Conservation (phyloP, 2,329 filamentous ascomycete genomes). For the Penicillium sp. region DNA sequence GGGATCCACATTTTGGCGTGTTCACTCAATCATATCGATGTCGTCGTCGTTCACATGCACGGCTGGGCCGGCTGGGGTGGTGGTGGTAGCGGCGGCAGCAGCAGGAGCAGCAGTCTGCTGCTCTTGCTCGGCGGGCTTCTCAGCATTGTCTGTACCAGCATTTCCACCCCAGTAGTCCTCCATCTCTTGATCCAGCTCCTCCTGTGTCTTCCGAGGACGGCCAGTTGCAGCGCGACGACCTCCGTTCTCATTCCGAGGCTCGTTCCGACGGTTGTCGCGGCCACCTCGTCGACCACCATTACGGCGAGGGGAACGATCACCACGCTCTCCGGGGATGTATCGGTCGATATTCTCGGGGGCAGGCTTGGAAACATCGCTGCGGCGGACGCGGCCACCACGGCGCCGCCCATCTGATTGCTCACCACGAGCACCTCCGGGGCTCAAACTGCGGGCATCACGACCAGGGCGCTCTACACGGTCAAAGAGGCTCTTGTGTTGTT, state of each 20-base stretch:
- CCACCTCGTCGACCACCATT: conserved; percentile 53
- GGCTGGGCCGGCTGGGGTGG: conserved; percentile 28
- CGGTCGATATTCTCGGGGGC: conserved; percentile 72
- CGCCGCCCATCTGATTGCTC: conserved; percentile 39
- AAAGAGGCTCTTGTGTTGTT: conserved; percentile 60
- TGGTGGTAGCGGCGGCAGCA: conserved; percentile 12
- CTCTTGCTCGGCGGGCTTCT: conserved; percentile 23
- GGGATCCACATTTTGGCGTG: background rate
- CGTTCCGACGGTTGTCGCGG: conserved; percentile 35
- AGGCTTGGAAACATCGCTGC: conserved; percentile 58
- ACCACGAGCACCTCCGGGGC: conserved; percentile 37
- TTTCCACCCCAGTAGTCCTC: conserved; percentile 77
- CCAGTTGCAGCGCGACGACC: conserved; percentile 49
- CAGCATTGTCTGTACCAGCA: conserved; percentile 41
- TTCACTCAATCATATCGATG: conserved; percentile 70
- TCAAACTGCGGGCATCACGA: conserved; percentile 44
- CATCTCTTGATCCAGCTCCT: conserved; percentile 96
- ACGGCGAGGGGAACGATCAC: conserved; percentile 36
- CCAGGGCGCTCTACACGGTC: conserved; percentile 57
- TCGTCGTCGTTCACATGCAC: conserved; percentile 51
- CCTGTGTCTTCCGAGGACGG: conserved; percentile 79
- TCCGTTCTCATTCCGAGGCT: conserved; percentile 13
- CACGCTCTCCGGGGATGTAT: conserved; percentile 66
- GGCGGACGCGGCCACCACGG: conserved; percentile 46
- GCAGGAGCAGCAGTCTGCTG: conserved; percentile 32